Evolutionary conservation across 1,284 basidiomycete genomes (phyloP).

Genomic region (Pterulicium gracile): DNA sequence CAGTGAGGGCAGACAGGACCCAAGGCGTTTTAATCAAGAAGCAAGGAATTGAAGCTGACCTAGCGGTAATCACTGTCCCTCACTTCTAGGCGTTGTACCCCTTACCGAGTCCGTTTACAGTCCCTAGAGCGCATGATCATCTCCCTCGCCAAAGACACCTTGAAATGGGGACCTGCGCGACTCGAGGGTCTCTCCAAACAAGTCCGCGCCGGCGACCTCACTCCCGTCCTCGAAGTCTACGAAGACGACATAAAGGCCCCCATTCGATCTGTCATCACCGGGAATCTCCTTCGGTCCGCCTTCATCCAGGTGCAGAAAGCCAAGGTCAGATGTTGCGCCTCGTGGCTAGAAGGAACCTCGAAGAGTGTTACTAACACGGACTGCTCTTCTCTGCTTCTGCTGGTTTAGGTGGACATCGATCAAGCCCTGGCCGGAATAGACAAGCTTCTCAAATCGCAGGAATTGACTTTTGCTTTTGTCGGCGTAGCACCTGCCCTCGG

Average conservation of each 20-base stretch:
- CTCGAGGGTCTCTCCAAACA: slow-evolving; percentile 55
- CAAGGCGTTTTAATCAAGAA: slow-evolving; percentile 64
- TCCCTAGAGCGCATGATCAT: slow-evolving; percentile 91
- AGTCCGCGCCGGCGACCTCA: slow-evolving; percentile 78
- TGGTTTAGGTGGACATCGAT: slow-evolving; percentile 75
- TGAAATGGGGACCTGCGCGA: slow-evolving; percentile 50
- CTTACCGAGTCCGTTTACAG: slow-evolving; percentile 24
- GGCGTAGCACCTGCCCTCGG: slow-evolving; percentile 88
- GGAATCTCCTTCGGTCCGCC: slow-evolving; percentile 76
- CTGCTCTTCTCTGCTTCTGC: not conserved
- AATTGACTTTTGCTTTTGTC: slow-evolving; percentile 95
- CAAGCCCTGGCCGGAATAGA: slow-evolving; percentile 83
- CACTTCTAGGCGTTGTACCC: slow-evolving; percentile 4
- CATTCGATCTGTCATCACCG: slow-evolving; percentile 70
- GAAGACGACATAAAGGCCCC: slow-evolving; percentile 89
- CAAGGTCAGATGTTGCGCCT: slow-evolving; percentile 68
- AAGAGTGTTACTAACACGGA: no score
- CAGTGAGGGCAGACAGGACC: slow-evolving; percentile 69
- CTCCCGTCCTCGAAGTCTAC: slow-evolving; percentile 80
- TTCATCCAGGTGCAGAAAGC: slow-evolving; percentile 96
- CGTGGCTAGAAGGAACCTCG: no score
- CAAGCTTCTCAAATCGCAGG: slow-evolving; percentile 88
- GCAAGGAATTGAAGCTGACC: slow-evolving; percentile 72
- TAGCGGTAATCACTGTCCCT: slow-evolving; percentile 42
- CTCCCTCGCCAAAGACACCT: slow-evolving; percentile 73